phyloP scores from a whole-genome alignment of 225 moss, liverwort and hornwort species.

The Lunularia cruciata region DNA sequence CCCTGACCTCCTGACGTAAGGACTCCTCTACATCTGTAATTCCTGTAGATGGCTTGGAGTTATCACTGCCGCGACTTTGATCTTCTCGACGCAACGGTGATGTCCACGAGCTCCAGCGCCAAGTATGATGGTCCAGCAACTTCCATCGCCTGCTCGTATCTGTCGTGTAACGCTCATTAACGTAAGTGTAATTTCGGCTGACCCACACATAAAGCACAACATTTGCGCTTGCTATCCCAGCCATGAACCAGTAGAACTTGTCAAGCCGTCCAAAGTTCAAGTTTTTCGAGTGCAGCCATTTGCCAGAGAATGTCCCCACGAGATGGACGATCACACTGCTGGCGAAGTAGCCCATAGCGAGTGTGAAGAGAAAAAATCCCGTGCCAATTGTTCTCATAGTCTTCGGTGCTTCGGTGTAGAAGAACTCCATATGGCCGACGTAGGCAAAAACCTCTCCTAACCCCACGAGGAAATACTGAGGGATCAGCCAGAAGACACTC shows the following conservation, averaged over 20 bases:
- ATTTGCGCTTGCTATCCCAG: slow-evolving; percentile 15
- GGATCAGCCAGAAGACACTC: slow-evolving; percentile 60
- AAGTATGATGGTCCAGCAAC: neutral
- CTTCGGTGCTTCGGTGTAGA: slow-evolving; percentile 61
- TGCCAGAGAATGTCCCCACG: slow-evolving; percentile 16
- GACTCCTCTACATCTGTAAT: too few relatives aligned
- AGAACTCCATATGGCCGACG: slow-evolving; percentile 63
- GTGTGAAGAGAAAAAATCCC: slow-evolving; percentile 54
- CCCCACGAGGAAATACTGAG: slow-evolving; percentile 55
- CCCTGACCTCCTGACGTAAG: too few relatives aligned
- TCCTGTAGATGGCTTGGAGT: neutral
- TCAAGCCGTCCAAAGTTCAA: slow-evolving; percentile 20
- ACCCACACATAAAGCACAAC: slow-evolving; percentile 19
- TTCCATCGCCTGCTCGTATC: slow-evolving; percentile 11
- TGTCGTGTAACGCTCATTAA: slow-evolving; percentile 9
- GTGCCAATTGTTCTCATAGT: slow-evolving; percentile 63
- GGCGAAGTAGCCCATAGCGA: slow-evolving; percentile 56
- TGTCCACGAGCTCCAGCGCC: neutral
- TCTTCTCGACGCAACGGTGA: slow-evolving; percentile 2
- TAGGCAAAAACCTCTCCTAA: slow-evolving; percentile 57
- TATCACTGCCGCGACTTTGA: neutral
- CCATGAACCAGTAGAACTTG: slow-evolving; percentile 36
- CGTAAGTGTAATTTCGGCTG: slow-evolving; percentile 24
- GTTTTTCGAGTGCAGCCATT: slow-evolving; percentile 7
- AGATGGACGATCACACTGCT: slow-evolving; percentile 47